Evolutionary conservation across 257 asterid genomes (phyloP).

Genomic region (Jacaranda mimosifolia): DNA sequence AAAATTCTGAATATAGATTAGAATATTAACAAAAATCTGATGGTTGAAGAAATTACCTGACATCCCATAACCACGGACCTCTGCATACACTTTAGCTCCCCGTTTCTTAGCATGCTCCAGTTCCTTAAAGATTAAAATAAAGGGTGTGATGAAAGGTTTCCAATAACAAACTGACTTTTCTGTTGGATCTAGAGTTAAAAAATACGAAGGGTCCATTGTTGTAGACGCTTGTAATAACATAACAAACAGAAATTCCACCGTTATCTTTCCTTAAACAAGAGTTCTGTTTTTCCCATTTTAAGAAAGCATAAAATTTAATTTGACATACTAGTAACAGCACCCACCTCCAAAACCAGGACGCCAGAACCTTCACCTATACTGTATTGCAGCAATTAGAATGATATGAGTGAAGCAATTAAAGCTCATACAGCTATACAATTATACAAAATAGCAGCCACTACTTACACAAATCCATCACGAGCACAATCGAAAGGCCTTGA

Average conservation of each 20-base stretch:
- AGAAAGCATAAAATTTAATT: neutral
- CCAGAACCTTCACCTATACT: slow-evolving; percentile 98
- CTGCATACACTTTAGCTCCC: slow-evolving; percentile 92
- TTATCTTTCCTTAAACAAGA: neutral
- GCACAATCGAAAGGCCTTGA: slow-evolving; percentile 93
- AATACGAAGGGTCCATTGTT: slow-evolving; percentile 12
- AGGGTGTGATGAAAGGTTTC: slow-evolving; percentile 25
- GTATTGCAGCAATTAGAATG: slow-evolving; percentile 49
- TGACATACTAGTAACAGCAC: slow-evolving; percentile 39
- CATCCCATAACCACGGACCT: slow-evolving; percentile 94
- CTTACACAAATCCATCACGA: slow-evolving; percentile 99
- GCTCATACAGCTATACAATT: slow-evolving; percentile 23
- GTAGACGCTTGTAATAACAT: slow-evolving; percentile 2
- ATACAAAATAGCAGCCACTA: slow-evolving; percentile 23
- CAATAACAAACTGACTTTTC: neutral
- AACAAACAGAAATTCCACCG: neutral
- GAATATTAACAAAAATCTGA: neutral
- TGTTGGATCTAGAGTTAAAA: slow-evolving; percentile 1
- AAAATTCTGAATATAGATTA: slow-evolving; percentile 25
- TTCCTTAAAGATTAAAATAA: slow-evolving; percentile 58
- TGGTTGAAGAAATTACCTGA: slow-evolving; percentile 64
- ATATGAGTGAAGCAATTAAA: slow-evolving; percentile 22
- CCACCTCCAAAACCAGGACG: slow-evolving; percentile 89
- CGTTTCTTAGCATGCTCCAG: slow-evolving; percentile 89
- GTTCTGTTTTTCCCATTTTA: neutral